Evolutionary conservation across 2,329 filamentous ascomycete species (phyloP).

Genomic region (Nemania serpens): DNA sequence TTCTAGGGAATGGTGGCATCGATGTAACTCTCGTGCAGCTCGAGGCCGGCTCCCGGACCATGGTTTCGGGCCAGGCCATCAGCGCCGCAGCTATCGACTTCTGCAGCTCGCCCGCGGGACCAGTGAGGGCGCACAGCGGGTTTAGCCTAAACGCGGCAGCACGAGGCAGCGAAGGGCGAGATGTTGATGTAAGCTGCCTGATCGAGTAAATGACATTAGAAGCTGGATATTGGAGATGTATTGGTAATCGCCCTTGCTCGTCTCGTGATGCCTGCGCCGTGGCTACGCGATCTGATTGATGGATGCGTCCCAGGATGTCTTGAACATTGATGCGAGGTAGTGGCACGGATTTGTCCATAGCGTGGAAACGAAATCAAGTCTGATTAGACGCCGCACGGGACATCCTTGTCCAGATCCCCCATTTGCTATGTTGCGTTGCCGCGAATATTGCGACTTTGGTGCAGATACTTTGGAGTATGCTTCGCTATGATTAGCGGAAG

Average conservation of each 20-base stretch:
- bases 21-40: constrained; percentile 10
- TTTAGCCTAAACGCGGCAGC: constrained; percentile 32
- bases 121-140: constrained; percentile 10
- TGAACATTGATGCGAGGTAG: background rate
- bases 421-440: too few species aligned
- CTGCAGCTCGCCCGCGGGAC: constrained; percentile 9
- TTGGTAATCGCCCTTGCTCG: constrained; percentile 20
- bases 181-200: constrained; percentile 4
- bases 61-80: constrained; percentile 8
- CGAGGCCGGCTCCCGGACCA: background rate
- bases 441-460: background rate
- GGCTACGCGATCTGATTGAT: background rate
- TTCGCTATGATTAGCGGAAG: too few species aligned
- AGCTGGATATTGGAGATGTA: constrained; percentile 25
- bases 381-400: too few species aligned
- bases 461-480: background rate
- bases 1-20: constrained; percentile 12
- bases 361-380: too few species aligned
- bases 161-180: constrained; percentile 7
- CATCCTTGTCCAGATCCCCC: too few species aligned
- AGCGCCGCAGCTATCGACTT: background rate
- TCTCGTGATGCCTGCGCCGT: background rate
- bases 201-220: constrained; percentile 21
- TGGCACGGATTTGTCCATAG: too few species aligned
- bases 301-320: background rate